Percentiles rank a stretch among this genome's conserved stretches.
Conservation (phyloP, 2,329 filamentous ascomycete genomes). For the Xylaria sp. region DNA sequence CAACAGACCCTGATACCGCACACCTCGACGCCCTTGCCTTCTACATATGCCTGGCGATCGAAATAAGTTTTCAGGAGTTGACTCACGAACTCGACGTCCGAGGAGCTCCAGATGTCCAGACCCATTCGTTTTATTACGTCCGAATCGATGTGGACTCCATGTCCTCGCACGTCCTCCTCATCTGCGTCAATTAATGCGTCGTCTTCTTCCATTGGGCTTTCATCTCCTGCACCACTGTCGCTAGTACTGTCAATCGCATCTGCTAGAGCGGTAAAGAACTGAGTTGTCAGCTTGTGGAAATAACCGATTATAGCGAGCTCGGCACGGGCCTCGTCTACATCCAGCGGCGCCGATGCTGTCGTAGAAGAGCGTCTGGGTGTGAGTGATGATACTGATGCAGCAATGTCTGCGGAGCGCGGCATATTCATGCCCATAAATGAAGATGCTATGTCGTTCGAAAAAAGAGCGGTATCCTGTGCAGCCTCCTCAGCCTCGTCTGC, state of each 20-base stretch:
- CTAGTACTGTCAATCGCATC: constrained; percentile 65
- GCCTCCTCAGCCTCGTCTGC: constrained; percentile 70
- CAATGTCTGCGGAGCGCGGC: constrained; percentile 50
- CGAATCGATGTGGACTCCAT: constrained; percentile 66
- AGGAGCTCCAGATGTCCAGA: constrained; percentile 79
- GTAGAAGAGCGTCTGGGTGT: constrained; percentile 50
- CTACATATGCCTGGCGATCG: constrained; percentile 69
- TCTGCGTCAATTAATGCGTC: constrained; percentile 42
- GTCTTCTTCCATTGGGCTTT: constrained; percentile 41
- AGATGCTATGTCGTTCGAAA: constrained; percentile 60
- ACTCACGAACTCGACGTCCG: constrained; percentile 75
- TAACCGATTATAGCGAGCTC: constrained; percentile 83
- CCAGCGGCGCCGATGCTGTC: constrained; percentile 42
- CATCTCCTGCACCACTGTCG: constrained; percentile 32
- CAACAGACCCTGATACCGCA: constrained; percentile 78
- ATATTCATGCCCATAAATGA: constrained; percentile 47
- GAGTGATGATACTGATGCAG: constrained; percentile 60
- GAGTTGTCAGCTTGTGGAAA: constrained; percentile 79
- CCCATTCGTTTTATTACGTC: constrained; percentile 78
- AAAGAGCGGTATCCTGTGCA: constrained; percentile 65
- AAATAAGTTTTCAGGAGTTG: constrained; percentile 75
- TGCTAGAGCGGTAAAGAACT: constrained; percentile 70
- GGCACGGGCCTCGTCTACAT: constrained; percentile 59
- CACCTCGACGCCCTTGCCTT: constrained; percentile 77
- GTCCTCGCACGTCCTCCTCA: constrained; percentile 54